Conservation (phyloP, 352 stramenopile genomes). For the Globisporangium barbulae region DNA sequence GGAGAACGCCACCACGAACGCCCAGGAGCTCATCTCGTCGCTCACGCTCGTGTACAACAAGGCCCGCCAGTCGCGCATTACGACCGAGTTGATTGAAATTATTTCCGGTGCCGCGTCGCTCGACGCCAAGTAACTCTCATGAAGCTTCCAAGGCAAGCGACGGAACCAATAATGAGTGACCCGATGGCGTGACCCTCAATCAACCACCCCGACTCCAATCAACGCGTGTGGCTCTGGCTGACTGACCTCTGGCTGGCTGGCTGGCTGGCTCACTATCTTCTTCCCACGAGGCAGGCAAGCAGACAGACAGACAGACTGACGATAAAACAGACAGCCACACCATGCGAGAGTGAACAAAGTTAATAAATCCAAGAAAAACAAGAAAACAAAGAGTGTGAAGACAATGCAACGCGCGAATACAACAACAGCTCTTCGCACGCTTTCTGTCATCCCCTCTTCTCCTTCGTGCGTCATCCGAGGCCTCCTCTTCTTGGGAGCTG, state of each 20-base stretch:
- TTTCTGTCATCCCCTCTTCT: neutral
- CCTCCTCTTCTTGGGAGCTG: no score
- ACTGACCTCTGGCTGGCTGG: neutral
- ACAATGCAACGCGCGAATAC: conserved; percentile 3
- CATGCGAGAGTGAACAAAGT: conserved; percentile 1
- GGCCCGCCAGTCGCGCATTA: conserved; percentile 95
- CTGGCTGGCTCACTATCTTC: no score
- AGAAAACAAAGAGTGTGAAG: conserved; percentile 8
- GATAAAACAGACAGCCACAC: neutral
- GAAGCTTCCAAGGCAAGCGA: neutral
- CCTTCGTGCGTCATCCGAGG: neutral
- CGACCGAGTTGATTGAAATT: conserved; percentile 98
- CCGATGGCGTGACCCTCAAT: conserved; percentile 5
- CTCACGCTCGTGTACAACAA: conserved; percentile 90
- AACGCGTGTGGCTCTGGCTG: neutral
- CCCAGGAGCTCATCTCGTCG: conserved; percentile 96
- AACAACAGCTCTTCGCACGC: conserved; percentile 1
- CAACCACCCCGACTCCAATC: neutral
- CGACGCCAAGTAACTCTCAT: conserved; percentile 63
- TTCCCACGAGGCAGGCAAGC: neutral
- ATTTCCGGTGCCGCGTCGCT: conserved; percentile 97
- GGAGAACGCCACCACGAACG: conserved; percentile 99
- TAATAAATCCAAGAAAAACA: conserved; percentile 8
- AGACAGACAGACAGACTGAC: neutral
- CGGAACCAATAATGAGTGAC: conserved; percentile 5